Evolutionary conservation across 345 rosid genomes (phyloP).

Genomic region (Gossypium arboreum): DNA sequence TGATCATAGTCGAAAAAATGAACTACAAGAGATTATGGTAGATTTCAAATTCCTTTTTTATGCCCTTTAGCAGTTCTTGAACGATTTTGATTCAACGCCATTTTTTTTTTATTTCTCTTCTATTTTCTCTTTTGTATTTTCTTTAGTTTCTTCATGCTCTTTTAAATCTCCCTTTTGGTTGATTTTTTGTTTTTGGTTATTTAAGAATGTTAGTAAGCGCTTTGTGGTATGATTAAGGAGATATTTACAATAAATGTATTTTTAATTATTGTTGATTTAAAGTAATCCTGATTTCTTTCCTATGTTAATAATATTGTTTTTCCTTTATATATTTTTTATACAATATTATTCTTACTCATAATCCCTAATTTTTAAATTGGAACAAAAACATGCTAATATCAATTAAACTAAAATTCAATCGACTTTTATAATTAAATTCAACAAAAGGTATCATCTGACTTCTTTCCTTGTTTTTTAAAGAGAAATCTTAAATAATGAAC

Average conservation of each 20-base stretch:
- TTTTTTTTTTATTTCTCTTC: not conserved
- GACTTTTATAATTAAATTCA: too few species aligned
- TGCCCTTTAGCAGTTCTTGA: conserved; percentile 13
- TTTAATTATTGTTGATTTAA: too few species aligned
- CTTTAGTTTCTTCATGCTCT: not conserved
- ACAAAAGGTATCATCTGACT: not conserved
- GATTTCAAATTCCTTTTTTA: conserved; percentile 22
- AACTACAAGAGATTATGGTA: conserved; percentile 14
- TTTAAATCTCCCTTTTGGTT: not conserved
- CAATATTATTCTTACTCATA: too few species aligned
- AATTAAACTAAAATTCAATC: too few species aligned
- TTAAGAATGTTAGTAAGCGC: not conserved
- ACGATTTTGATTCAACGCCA: conserved; percentile 17
- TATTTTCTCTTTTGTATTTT: not conserved
- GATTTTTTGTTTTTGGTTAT: not conserved
- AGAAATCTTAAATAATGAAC: too few species aligned
- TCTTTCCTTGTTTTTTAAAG: too few species aligned
- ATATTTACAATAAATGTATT: too few species aligned
- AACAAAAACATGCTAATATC: too few species aligned
- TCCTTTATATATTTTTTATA: too few species aligned
- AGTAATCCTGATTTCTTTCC: not conserved
- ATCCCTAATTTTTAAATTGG: too few species aligned
- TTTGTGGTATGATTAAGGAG: too few species aligned
- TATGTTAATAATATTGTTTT: not conserved
- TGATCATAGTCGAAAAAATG: conserved; percentile 9